These are phyloP conservation scores for Pseudocercospora eumusae DNA, from an alignment of 2,329 filamentous ascomycete genomes.

Conservation along the genomic window DNA sequence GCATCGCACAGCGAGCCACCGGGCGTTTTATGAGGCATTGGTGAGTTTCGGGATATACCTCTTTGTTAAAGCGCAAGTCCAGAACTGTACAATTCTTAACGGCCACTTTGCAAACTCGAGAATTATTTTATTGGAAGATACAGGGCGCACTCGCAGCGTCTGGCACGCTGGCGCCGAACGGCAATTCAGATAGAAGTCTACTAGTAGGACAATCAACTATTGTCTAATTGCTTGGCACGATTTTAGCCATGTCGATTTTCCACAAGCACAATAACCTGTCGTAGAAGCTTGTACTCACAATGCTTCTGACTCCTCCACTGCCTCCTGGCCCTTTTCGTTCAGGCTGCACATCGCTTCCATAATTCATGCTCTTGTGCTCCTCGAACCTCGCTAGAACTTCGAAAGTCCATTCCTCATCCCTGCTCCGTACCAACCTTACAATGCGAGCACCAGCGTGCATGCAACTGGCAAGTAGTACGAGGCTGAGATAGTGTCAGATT, in stretches of 20 bases:
- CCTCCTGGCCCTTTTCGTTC: conserved; percentile 23
- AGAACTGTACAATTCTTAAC: conserved; percentile 12
- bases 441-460: conserved; percentile 86
- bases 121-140: neutral
- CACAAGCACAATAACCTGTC: conserved; percentile 71
- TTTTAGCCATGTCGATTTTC: conserved; percentile 38
- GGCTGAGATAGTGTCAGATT: conserved; percentile 34
- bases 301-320: conserved; percentile 39
- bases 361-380: conserved; percentile 93
- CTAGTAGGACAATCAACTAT: conserved; percentile 1
- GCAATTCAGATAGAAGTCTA: neutral
- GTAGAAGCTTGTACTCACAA: conserved; percentile 76
- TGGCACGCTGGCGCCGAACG: conserved; percentile 6
- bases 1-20: conserved; percentile 17
- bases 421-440: conserved; percentile 47
- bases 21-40: conserved; percentile 12
- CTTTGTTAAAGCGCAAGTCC: conserved; percentile 9
- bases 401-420: conserved; percentile 57
- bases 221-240: conserved; percentile 7
- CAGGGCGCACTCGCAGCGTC: neutral
- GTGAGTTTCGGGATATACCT: conserved; percentile 15
- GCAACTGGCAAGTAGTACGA: conserved; percentile 76
- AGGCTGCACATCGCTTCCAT: conserved; percentile 72
- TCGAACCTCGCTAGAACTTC: conserved; percentile 71
- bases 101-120: conserved; percentile 4